Evolutionary conservation across 2,329 filamentous ascomycete genomes (phyloP).

Genomic region (Arthrobotrys pseudoclavata): DNA sequence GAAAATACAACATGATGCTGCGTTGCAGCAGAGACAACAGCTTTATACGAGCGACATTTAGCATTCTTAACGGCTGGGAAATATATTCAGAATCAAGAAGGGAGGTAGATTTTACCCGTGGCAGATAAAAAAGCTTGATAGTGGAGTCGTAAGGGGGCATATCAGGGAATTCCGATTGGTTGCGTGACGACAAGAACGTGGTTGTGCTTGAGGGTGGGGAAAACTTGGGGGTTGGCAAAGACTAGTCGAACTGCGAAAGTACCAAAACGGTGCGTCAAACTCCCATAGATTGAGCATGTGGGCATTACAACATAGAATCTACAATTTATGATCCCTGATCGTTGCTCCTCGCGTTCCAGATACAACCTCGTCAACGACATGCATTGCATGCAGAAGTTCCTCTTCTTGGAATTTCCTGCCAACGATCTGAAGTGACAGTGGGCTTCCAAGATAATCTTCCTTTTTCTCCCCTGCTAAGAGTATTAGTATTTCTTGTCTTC

Average conservation of each 20-base stretch:
- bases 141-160: slow-evolving; percentile 34
- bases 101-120: slow-evolving; percentile 29
- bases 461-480: slow-evolving; percentile 65
- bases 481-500: slow-evolving; percentile 31
- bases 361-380: slow-evolving; percentile 65
- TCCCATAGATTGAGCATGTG: slow-evolving; percentile 3
- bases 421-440: slow-evolving; percentile 71
- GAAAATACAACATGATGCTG: slow-evolving; percentile 33
- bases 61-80: slow-evolving; percentile 17
- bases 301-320: slow-evolving; percentile 35
- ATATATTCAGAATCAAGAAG: slow-evolving; percentile 32
- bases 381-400: slow-evolving; percentile 67
- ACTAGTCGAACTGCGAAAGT: background rate
- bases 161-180: slow-evolving; percentile 33
- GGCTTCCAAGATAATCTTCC: slow-evolving; percentile 69
- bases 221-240: slow-evolving; percentile 18
- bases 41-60: slow-evolving; percentile 24
- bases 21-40: slow-evolving; percentile 31
- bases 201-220: slow-evolving; percentile 29
- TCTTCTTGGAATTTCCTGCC: slow-evolving; percentile 72
- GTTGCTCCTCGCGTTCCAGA: slow-evolving; percentile 39
- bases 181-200: slow-evolving; percentile 34
- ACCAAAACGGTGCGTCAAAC: slow-evolving; percentile 1
- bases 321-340: slow-evolving; percentile 56
- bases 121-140: slow-evolving; percentile 17